Percentiles rank a stretch among this genome's conserved stretches.
These are phyloP conservation scores for Groenewaldozyma salmanticensis DNA, from an alignment of 805 yeast genomes.

Conservation along the genomic window DNA sequence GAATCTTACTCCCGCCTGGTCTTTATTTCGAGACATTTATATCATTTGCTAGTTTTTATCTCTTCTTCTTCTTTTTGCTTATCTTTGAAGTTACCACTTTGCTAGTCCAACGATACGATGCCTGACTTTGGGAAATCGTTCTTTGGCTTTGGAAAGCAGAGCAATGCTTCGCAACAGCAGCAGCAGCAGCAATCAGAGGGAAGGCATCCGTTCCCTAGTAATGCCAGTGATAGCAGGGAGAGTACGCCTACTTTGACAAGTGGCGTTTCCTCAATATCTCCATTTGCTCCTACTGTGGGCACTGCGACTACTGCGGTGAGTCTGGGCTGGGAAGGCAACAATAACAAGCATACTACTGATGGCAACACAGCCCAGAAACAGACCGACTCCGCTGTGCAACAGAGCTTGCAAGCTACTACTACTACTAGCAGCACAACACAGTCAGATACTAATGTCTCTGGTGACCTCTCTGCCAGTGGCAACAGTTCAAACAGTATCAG, in stretches of 20 bases:
- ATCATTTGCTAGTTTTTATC: no score
- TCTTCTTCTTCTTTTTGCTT: neutral
- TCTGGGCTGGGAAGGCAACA: neutral
- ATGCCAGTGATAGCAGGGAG: neutral
- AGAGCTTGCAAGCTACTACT: neutral
- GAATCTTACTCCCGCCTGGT: no score
- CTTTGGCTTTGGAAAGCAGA: conserved; percentile 14
- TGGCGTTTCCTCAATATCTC: neutral
- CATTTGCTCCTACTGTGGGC: conserved; percentile 3
- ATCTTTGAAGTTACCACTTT: no score
- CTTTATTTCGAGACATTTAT: no score
- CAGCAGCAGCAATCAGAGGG: conserved; percentile 1
- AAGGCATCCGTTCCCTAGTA: neutral
- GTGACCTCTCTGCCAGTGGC: neutral
- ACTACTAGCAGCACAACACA: neutral
- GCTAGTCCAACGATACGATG: no score
- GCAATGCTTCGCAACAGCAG: conserved; percentile 4
- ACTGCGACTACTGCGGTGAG: conserved; percentile 6
- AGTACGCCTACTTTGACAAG: neutral
- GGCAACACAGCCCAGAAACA: neutral
- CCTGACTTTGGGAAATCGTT: conserved; percentile 17
- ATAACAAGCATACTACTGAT: neutral
- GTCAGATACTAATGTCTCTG: neutral
- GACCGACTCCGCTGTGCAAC: neutral
- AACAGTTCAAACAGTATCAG: neutral